A percentile compares a stretch with the other conserved stretches of the same genome.
phyloP scores from a whole-genome alignment of 768 basidiomycete genomes.

The Favolaschia claudopus region DNA sequence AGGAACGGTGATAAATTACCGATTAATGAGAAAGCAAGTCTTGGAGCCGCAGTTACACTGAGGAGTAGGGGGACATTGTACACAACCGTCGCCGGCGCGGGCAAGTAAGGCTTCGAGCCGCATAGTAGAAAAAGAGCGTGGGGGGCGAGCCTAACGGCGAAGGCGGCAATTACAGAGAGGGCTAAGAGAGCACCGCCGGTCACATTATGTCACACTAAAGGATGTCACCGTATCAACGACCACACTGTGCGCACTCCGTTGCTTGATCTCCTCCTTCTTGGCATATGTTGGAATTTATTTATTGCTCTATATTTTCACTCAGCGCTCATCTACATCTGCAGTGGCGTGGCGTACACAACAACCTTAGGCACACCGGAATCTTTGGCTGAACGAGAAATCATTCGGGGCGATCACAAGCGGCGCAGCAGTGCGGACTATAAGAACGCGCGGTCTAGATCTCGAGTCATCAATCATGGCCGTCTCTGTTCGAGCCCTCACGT shows the following conservation, averaged over 20 bases:
- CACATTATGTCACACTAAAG: constrained; percentile 13
- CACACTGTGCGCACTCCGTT: too few relatives aligned
- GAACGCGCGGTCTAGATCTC: too few relatives aligned
- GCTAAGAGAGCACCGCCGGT: constrained; percentile 8
- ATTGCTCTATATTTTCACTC: too few relatives aligned
- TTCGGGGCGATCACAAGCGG: too few relatives aligned
- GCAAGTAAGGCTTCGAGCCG: constrained; percentile 29
- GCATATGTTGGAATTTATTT: too few relatives aligned
- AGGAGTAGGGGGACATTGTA: constrained; percentile 38
- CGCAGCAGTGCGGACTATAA: too few relatives aligned
- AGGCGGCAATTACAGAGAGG: constrained; percentile 19
- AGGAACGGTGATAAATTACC: constrained; percentile 47
- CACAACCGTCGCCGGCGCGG: constrained; percentile 15
- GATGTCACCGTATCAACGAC: constrained; percentile 10
- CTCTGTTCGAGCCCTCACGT: constrained; percentile 62
- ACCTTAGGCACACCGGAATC: too few relatives aligned
- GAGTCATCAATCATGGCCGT: constrained; percentile 46
- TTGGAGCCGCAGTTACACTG: constrained; percentile 64
- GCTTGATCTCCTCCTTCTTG: too few relatives aligned
- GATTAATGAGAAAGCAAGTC: constrained; percentile 66
- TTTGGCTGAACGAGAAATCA: too few relatives aligned
- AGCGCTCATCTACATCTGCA: too few relatives aligned
- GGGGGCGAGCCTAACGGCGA: constrained; percentile 32
- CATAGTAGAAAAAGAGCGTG: constrained; percentile 34
- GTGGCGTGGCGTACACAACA: too few relatives aligned